Base-by-base conservation (phyloP, 306 rosid genomes). In the Dryas drummondii region DNA sequence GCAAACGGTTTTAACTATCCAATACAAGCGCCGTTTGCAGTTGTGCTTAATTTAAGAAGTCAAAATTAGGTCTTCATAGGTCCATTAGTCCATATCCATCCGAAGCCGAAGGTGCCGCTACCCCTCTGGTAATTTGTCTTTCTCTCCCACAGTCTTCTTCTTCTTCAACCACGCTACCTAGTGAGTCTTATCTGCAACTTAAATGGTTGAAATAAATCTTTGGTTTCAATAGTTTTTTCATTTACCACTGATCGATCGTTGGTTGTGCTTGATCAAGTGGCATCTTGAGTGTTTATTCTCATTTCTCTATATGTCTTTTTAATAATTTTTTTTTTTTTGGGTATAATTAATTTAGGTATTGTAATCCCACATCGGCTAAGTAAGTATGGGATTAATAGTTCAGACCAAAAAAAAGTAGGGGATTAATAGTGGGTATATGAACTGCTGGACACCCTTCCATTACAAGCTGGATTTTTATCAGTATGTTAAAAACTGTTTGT, bases 1-100 rank as follows among this genome's bases (percentile, higher is more conserved):
- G 8, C 66, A 45, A 57, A 57, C 66, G 66, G 66, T 57, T 45
- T 14, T 14, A 32, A 17, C 47, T 47, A 72, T 59, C 76, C 49
- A 46, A 13, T 14, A 15, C 40, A 50, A 59, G 42, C 76, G 66
- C 44, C 67, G 67, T 72, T 58, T 32, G 37, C 37, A 32, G 37
- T 32, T 32, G 37, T 32, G 37, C 37, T 32, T 32, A 32, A 32
- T 58, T 59, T 27, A 47, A 27, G 58, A 59, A 19, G 76, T 27
- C 49, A 72, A 72, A 17, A 2, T 41, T 59, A 72, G 68, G 76
- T 72, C 37, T 15, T 10, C n/a, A 59, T 40, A 2, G 49, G 6
- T 37, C 57, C 76, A 47, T 47, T 58, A 32, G 6, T 37, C 57
- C 76, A 47, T 59, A 57, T 72, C 48, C 32, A 47, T 47, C 48